Evolutionary conservation across 2,329 filamentous ascomycete species (phyloP), one percentile per base, ranked within the genome.

Genomic region (Cryphonectria naterciae): DNA sequence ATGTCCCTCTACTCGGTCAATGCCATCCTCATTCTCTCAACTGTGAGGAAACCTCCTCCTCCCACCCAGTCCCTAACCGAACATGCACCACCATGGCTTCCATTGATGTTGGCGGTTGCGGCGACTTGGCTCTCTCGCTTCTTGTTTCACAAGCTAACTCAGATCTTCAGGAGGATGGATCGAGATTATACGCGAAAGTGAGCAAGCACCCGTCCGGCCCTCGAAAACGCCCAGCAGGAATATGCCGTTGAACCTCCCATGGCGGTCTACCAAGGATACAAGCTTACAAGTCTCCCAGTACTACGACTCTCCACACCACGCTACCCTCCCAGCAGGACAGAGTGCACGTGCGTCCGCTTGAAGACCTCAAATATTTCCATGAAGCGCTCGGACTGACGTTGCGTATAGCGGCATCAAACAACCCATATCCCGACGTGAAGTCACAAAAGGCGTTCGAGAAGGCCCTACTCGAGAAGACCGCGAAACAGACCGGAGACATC

Each of bases 381-480:
- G 17, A 22, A 65, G 32, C 41, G 25, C 15, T 17, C 64, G 70
- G n/a, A 37, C 72, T 73, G 68, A 73, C 65, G 25, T 70, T 28
- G 25, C 1, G 25, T 25, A 65, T 32, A 70, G 72, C 67, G 52
- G 73, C 76, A 75, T 84, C 87, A 67, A 84, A 83, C 75, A 93
- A 92, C 79, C 93, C 95, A 32, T 98, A 98, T 82, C 86, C 93
- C 71, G 94, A 93, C 71, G 83, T 96, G 69, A 98, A 98, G 85
- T 91, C 97, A 77, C 96, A 99, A 84, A 97, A 97, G 82, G 88
- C 93, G 1, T 99, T 99, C 79, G 96, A 99, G 83, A 98, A 98
- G 85, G 96, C 95, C 7, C 88, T 99, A 54, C 85, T 98, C 72
- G 92, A 97, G 78, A 98, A 99, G 88, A 98, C 96, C 22, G 92